Conservation (phyloP, 805 yeast species). For the Ogataea parapolymorpha region DNA sequence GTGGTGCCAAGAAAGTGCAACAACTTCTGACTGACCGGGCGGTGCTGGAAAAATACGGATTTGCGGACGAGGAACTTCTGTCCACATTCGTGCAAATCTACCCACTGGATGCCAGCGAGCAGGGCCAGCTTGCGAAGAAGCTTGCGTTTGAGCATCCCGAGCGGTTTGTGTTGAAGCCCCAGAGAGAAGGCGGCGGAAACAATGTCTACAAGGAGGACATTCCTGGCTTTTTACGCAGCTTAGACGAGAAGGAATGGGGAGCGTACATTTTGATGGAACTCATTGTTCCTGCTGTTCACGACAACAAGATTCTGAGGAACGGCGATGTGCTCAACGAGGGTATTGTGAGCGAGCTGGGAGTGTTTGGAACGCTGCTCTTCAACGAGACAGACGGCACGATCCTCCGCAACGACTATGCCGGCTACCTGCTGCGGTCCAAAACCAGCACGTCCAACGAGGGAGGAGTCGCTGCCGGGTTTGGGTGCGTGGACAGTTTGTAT, state of each 20-base stretch:
- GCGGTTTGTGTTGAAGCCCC: slow-evolving; percentile 87
- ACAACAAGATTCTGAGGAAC: slow-evolving; percentile 69
- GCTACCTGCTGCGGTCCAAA: slow-evolving; percentile 87
- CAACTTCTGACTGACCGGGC: slow-evolving; percentile 68
- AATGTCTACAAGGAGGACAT: slow-evolving; percentile 86
- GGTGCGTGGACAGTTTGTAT: slow-evolving; percentile 86
- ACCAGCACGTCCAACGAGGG: slow-evolving; percentile 89
- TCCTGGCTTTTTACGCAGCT: slow-evolving; percentile 59
- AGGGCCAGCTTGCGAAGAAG: slow-evolving; percentile 59
- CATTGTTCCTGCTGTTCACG: slow-evolving; percentile 69
- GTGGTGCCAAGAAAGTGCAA: slow-evolving; percentile 93
- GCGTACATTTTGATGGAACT: slow-evolving; percentile 94
- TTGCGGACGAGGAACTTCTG: slow-evolving; percentile 29
- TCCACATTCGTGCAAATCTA: slow-evolving; percentile 81
- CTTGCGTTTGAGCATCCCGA: slow-evolving; percentile 68
- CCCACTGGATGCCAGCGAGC: slow-evolving; percentile 72
- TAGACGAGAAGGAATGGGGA: slow-evolving; percentile 75
- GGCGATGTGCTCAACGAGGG: slow-evolving; percentile 64
- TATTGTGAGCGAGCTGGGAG: slow-evolving; percentile 85
- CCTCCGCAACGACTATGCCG: slow-evolving; percentile 64
- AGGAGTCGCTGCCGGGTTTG: slow-evolving; percentile 99
- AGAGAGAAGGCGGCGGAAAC: slow-evolving; percentile 98
- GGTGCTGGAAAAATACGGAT: slow-evolving; percentile 46
- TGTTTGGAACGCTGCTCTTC: slow-evolving; percentile 81
- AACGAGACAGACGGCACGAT: slow-evolving; percentile 59